Base-by-base conservation (phyloP, 768 basidiomycete genomes). In the Rossbeevera mucosa region DNA sequence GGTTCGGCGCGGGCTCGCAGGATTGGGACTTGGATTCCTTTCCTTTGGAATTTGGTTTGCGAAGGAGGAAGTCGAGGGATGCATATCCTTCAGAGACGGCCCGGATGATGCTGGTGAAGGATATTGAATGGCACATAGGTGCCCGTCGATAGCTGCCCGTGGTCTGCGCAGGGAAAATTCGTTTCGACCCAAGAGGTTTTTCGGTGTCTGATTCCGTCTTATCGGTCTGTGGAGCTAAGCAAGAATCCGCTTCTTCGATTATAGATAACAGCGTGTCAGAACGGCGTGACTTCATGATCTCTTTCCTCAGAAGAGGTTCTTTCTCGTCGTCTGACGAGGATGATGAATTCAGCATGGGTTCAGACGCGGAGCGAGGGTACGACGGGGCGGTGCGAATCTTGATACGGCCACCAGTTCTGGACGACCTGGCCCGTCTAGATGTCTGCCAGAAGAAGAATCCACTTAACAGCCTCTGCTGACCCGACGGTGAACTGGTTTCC, bases 21-120 rank as follows among this genome's bases (percentile, higher is more conserved):
- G 42, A 22, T 31, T 31, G 44, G 21, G 9, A 38, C 28, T 48
- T 30, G 30, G 8, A n/a, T 16, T 21, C 30, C 36, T 33, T 50
- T 25, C 4, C 12, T 29, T 50, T 63, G 5, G 26, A 2, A 44
- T 51, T 64, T 16, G 46, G 30, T 44, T 51, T 63, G 47, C 54
- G 60, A 49, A 55, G 50, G 33, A 58, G 46, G 31, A 45, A 40
- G 25, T 65, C 64, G 13, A 60, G 44, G 14, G 62, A 53, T 20
- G 52, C 47, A 46, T 24, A 60, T 30, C 57, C 51, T 13, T 53
- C 60, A 3, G 50, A 45, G 16, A 60, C 55, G 7, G 58, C 53
- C 7, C 52, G 58, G 1, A 57, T 7, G 16, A 65, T 44, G 36
- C 31, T 55, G 24, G 45, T 55, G 14, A 63, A 43, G 7, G 62